Evolutionary conservation across 1,284 basidiomycete species (phyloP), one percentile per base, ranked within the genome.

Genomic region (Malassezia sp.): DNA sequence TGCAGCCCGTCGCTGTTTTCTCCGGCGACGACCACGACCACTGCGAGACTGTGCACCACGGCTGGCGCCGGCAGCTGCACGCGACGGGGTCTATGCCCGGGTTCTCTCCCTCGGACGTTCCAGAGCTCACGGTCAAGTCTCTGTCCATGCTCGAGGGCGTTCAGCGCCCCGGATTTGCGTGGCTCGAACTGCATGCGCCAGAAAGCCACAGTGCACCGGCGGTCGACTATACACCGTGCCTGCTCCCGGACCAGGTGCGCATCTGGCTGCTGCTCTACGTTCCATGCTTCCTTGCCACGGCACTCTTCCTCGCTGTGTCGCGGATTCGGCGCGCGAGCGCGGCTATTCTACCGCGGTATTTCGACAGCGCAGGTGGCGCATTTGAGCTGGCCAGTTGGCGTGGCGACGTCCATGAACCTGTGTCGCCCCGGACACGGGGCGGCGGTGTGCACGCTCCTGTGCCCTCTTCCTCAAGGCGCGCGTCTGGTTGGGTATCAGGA

Each of bases 1-100:
- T 63, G 27, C 43, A 57, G 23, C 60, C 61, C 0, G 42, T 49
- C 15, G 46, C 50, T 0, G 52, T 65, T 0, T 65, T 65, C 39
- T 57, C 56, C 31, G 62, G 62, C 10, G 61, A 65, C 22, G 60
- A 65, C 34, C 62, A 65, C 42, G 60, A 65, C 32, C 61, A 65
- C 33, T 65, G 62, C 45, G 60, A 65, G 28, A 45, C 50, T 21
- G 42, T 57, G 2, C 62, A 65, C 41, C n/a, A 5, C 5, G 21
- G 31, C 8, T 23, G 7, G 14, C 42, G 48, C 15, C 17, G n/a
- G 3, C 14, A 11, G 3, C 11, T 22, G 2, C 14, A 15, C 0
- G 3, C 10, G 12, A 14, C 22, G 17, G 29, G 7, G 17, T 20
- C 9, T 1, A 57, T 52, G 0, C 34, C 48, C 17, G 57, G 53